These are phyloP conservation scores for Phenoliferia sp. DNA, from an alignment of 1,284 basidiomycete species.

Conservation along the genomic window DNA sequence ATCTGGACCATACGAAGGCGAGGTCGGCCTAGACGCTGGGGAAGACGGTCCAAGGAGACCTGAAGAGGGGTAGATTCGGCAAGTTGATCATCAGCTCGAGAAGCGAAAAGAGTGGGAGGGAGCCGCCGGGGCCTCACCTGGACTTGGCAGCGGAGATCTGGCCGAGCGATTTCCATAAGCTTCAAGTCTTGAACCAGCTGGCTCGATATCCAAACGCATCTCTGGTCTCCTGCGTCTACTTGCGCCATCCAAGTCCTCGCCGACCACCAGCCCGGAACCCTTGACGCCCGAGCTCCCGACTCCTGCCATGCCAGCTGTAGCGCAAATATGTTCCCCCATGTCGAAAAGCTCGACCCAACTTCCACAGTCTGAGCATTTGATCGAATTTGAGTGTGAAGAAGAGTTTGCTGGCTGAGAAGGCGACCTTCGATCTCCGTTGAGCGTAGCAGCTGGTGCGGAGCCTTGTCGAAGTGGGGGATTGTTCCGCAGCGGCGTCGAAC, in stretches of 20 bases:
- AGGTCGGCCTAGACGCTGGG: background rate
- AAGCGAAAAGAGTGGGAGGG: too few relatives aligned
- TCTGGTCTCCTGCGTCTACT: background rate
- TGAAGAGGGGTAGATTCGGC: conserved; percentile 2
- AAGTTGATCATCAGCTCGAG: background rate
- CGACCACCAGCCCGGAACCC: background rate
- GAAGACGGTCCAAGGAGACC: conserved; percentile 1
- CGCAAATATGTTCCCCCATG: conserved; percentile 23
- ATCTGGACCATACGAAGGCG: background rate
- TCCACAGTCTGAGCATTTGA: conserved; percentile 1
- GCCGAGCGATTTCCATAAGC: background rate
- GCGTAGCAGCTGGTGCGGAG: background rate
- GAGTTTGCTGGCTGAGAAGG: background rate
- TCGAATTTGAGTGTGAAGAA: background rate
- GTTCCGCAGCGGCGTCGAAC: background rate
- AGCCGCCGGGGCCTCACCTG: background rate
- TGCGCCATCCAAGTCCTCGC: background rate
- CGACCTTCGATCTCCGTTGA: background rate
- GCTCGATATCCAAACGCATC: background rate
- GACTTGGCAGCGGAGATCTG: background rate
- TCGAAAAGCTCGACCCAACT: conserved; percentile 9
- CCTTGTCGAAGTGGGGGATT: background rate
- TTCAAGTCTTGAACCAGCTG: background rate
- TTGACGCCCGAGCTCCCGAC: too few relatives aligned
- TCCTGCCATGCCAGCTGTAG: too few relatives aligned